Evolutionary conservation across 2,329 filamentous ascomycete species (phyloP), one percentile per base, ranked within the genome.

Genomic region (Helicocarpus griseus): DNA sequence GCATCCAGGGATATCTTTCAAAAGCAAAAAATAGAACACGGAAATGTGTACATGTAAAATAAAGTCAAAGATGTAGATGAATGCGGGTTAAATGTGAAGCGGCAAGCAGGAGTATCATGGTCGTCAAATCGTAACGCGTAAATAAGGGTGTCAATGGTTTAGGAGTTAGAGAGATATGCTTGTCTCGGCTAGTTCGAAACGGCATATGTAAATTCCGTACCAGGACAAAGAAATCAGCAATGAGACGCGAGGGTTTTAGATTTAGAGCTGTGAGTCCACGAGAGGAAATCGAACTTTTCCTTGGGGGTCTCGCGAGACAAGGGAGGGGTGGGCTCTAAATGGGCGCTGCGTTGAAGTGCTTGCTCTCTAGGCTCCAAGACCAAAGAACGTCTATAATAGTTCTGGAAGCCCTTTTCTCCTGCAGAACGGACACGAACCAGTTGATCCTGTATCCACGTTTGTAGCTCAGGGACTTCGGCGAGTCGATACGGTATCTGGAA

Each of bases 401-500:
- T 78, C 57, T 83, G 80, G 13, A 83, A 77, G 59, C 80, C 82
- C 54, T 78, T 77, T 51, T 82, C 77, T 49, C 81, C 80, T 19
- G 73, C 77, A 11, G 72, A 77, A 53, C 86, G 86, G 43, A 96
- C 87, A 26, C 85, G 82, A 44, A 81, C 74, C 48, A 96, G 82
- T 67, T 96, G 87, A 21, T 81, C 78, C 56, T 90, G 81, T 66
- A 98, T 82, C 91, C 91, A 98, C 22, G 91, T 85, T 66, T 97
- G 91, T 65, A 98, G 78, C 61, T 97, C 91, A 0, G 87, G 82
- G 3, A 97, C 76, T 63, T 93, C 86, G 1, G 79, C 79, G 17
- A 98, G 78, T 5, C 85, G 81, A 67, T 97, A 97, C 0, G 90
- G 89, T 19, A 95, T 87, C 69, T 98, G 93, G 73, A 97, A 97